Base-by-base conservation (phyloP, 1,139 yeast species). In the Kodamaea alishanica region DNA sequence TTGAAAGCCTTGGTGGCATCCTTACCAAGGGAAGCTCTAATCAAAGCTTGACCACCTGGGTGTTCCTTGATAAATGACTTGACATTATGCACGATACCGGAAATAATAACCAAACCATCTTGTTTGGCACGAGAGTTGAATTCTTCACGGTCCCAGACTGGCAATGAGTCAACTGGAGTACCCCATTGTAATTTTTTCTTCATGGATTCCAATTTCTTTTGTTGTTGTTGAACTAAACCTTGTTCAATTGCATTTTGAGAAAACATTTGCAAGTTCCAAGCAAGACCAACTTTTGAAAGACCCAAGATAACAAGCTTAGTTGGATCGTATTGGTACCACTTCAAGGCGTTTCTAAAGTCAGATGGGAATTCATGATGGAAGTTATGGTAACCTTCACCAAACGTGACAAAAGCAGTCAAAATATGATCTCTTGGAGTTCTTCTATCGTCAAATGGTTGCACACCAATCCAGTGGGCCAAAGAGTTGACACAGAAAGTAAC, bases 321-420 rank as follows among this genome's bases (percentile, higher is more conserved):
- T 51, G 98, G 98, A 65, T 92, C 98, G 66, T 84, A 92, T 77
- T 94, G 98, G 75, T 86, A 92, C 98, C 98, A 94, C 67, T 81
- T 86, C 61, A 92, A 78, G 35, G 98, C 98, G 61, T 92, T 92
- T 75, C 98, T 81, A 79, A 92, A 92, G 72, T 92, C 98, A 34
- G 95, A 81, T 52, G 98, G 98, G 79, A 90, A 92, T 73, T 94
- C 97, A 70, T 92, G 98, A 70, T 92, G 98, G 83, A 92, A 92
- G 73, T 92, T 92, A 70, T 92, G 98, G 78, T 92, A 90, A 44
- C 98, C 98, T 73, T 92, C 98, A 61, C 98, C 98, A 55, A 92
- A 85, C 8, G 98, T 92, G 44, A 88, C 96, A 45, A 92, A 68
- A 6, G 98, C 98, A 45, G 98, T 92, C 50, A 92, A 64, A 55